Evolutionary conservation across 164 flowering plant genomes (phyloP).

Genomic region (Malania oleifera): DNA sequence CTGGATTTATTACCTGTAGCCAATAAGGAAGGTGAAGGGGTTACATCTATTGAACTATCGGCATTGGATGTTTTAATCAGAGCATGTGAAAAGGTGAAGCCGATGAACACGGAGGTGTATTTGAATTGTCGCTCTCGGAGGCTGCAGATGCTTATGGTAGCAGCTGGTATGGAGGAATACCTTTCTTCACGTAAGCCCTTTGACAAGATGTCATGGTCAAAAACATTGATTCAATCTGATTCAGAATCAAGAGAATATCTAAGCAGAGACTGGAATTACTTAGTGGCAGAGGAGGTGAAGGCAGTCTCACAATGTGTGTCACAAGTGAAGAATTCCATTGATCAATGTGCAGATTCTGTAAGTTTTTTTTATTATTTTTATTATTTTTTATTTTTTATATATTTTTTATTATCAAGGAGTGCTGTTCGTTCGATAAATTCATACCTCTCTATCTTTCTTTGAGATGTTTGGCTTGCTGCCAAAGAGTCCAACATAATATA

Average conservation of each 20-base stretch:
- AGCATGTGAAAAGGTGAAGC: constrained; percentile 62
- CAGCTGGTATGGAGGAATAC: constrained; percentile 55
- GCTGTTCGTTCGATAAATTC: too few species aligned
- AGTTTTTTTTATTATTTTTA: too few species aligned
- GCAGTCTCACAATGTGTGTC: constrained; percentile 60
- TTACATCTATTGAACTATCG: constrained; percentile 53
- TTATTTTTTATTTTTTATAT: too few species aligned
- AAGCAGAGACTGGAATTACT: constrained; percentile 36
- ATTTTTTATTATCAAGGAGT: too few species aligned
- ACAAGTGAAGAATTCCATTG: constrained; percentile 47
- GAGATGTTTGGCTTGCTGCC: too few species aligned
- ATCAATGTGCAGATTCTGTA: constrained; percentile 46
- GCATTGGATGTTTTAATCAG: constrained; percentile 66
- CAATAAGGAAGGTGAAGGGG: constrained; percentile 33
- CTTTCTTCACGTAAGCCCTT: constrained; percentile 24
- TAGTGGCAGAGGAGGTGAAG: constrained; percentile 74
- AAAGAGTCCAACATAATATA: too few species aligned
- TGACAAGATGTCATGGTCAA: constrained; percentile 21
- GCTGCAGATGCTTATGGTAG: constrained; percentile 56
- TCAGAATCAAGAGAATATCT: constrained; percentile 36
- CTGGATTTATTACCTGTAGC: constrained; percentile 30
- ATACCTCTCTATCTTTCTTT: too few species aligned
- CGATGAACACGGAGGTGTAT: constrained; percentile 45
- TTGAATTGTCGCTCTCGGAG: constrained; percentile 65
- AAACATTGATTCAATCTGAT: constrained; percentile 28